Evolutionary conservation across 2,329 filamentous ascomycete genomes (phyloP).

Genomic region (Fusarium sp.): DNA sequence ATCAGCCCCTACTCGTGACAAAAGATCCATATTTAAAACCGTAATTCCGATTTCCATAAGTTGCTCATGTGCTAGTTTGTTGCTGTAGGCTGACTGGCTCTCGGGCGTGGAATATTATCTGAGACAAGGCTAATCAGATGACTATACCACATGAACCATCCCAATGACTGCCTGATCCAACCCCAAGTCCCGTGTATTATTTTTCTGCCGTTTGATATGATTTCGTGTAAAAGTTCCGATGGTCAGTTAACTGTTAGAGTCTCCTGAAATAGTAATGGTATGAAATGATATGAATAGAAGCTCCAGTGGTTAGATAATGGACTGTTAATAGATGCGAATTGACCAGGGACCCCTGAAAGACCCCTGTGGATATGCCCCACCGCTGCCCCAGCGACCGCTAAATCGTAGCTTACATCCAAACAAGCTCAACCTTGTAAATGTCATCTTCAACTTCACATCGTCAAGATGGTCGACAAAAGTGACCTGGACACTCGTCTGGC

Average conservation of each 20-base stretch:
- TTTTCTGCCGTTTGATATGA: too few species aligned
- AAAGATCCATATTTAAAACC: constrained; percentile 5
- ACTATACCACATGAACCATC: constrained; percentile 38
- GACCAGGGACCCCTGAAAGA: constrained; percentile 8
- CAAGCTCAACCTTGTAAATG: background rate
- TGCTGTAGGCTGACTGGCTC: constrained; percentile 28
- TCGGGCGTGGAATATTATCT: constrained; percentile 29
- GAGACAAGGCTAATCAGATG: constrained; percentile 40
- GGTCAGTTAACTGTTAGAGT: too few species aligned
- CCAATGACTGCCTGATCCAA: constrained; percentile 26
- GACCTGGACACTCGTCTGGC: constrained; percentile 54
- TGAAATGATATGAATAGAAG: too few species aligned
- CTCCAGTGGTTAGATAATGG: too few species aligned
- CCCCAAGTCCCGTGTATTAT: background rate
- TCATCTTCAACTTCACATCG: constrained; percentile 13
- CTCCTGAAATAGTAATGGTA: too few species aligned
- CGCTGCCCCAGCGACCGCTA: constrained; percentile 37
- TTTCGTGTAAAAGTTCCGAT: too few species aligned
- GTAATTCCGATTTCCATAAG: constrained; percentile 12
- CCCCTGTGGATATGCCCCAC: constrained; percentile 23
- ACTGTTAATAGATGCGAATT: too few species aligned
- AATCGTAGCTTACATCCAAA: constrained; percentile 3
- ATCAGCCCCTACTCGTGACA: constrained; percentile 35
- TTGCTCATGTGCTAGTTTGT: constrained; percentile 19
- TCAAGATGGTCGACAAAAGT: constrained; percentile 30